Conservation (phyloP, 1,284 basidiomycete species). For the Fomitiporia mediterranea region DNA sequence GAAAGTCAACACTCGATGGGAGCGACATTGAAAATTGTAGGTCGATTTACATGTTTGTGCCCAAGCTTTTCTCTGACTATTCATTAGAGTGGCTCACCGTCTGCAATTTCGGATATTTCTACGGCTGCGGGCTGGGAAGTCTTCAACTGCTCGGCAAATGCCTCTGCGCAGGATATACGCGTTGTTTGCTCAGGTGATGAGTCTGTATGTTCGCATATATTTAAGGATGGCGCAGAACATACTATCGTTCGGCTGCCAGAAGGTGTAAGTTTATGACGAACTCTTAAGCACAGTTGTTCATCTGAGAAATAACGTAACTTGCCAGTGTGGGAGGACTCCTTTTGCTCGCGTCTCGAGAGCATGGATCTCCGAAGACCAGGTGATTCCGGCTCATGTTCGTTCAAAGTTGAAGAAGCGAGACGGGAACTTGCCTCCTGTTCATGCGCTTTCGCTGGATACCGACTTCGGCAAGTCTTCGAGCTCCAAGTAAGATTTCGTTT, state of each 20-base stretch:
- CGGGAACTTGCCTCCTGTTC: conserved; percentile 34
- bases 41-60: conserved; percentile 19
- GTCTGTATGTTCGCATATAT: conserved; percentile 41
- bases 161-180: conserved; percentile 41
- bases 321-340: conserved; percentile 44
- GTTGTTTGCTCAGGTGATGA: conserved; percentile 39
- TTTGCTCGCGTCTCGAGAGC: conserved; percentile 47
- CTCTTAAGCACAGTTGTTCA: background rate
- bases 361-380: conserved; percentile 38
- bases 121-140: conserved; percentile 50
- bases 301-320: too few relatives aligned
- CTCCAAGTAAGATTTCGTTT: conserved; percentile 2
- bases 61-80: conserved; percentile 2
- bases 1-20: conserved; percentile 22
- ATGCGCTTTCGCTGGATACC: conserved; percentile 40
- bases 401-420: conserved; percentile 33
- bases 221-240: conserved; percentile 40
- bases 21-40: conserved; percentile 38
- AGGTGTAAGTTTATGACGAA: conserved; percentile 32
- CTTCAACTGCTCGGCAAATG: conserved; percentile 39
- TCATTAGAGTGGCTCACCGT: conserved; percentile 40
- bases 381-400: conserved; percentile 34
- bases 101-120: conserved; percentile 50
- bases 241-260: conserved; percentile 51
- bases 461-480: conserved; percentile 28